These are phyloP conservation scores for Melampsora larici-populina DNA, from an alignment of 1,284 basidiomycete genomes.

Conservation along the genomic window DNA sequence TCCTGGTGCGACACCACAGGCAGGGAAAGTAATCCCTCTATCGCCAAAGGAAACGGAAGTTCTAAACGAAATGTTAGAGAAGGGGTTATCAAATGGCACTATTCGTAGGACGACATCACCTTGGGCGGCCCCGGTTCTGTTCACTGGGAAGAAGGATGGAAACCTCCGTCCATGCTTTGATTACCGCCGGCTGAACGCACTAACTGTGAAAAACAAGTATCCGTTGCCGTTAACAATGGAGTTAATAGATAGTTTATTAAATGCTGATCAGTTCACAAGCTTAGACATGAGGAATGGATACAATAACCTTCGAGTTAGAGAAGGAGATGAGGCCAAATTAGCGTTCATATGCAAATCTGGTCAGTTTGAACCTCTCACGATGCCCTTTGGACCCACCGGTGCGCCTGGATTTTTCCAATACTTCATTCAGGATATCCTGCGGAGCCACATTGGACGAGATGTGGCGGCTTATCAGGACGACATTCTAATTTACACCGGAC, in stretches of 20 bases:
- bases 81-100: background rate
- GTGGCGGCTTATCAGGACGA: too few species aligned
- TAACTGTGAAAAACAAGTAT: background rate
- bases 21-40: slow-evolving; percentile 1
- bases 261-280: too few species aligned
- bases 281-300: too few species aligned
- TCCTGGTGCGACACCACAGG: too few species aligned
- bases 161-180: background rate
- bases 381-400: slow-evolving; percentile 40
- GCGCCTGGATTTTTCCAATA: slow-evolving; percentile 46
- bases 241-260: background rate
- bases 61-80: too few species aligned
- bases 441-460: too few species aligned
- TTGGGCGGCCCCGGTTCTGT: background rate
- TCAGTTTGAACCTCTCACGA: slow-evolving; percentile 1
- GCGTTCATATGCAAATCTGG: background rate
- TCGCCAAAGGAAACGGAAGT: background rate
- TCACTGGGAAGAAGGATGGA: background rate
- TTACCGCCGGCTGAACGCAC: too few species aligned
- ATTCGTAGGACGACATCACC: background rate
- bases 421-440: too few species aligned
- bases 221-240: background rate
- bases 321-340: background rate
- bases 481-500: too few species aligned
- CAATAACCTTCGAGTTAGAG: too few species aligned